Evolutionary conservation across 192 early-diverging fungal species (phyloP).

Genomic region (Paraglomus brasilianum): DNA sequence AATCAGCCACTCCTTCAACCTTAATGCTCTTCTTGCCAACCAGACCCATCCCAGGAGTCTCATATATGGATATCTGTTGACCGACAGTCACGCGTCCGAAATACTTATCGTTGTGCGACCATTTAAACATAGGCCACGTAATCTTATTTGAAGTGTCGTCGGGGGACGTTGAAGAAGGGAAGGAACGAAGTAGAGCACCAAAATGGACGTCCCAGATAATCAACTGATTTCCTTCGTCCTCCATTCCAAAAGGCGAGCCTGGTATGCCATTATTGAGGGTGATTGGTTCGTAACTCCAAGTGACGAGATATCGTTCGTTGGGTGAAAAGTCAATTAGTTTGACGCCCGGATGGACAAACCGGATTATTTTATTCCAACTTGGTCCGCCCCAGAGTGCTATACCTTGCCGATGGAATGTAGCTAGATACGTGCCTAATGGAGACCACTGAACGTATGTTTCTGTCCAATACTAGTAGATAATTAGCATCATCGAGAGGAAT

Average conservation of each 20-base stretch:
- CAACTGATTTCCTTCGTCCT: conserved; percentile 74
- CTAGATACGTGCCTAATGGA: conserved; percentile 88
- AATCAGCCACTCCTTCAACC: conserved; percentile 72
- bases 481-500: conserved; percentile 13
- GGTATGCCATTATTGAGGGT: conserved; percentile 61
- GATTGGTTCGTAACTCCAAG: conserved; percentile 88
- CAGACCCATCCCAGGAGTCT: conserved; percentile 91
- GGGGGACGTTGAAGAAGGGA: conserved; percentile 52
- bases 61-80: conserved; percentile 81
- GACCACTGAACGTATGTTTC: conserved; percentile 95
- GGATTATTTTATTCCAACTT: conserved; percentile 85
- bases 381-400: conserved; percentile 96
- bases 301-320: conserved; percentile 91
- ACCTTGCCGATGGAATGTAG: conserved; percentile 92
- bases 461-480: conserved; percentile 77
- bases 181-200: conserved; percentile 85
- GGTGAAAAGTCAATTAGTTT: conserved; percentile 92
- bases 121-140: conserved; percentile 95
- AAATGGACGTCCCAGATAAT: conserved; percentile 90
- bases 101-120: conserved; percentile 93
- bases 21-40: conserved; percentile 94
- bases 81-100: conserved; percentile 84
- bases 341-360: conserved; percentile 89
- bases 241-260: conserved; percentile 65
- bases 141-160: conserved; percentile 56